A percentile compares a stretch with the other conserved stretches of the same genome.
Conservation (phyloP, 225 moss, liverwort and hornwort genomes). For the Takakia lepidozioides region DNA sequence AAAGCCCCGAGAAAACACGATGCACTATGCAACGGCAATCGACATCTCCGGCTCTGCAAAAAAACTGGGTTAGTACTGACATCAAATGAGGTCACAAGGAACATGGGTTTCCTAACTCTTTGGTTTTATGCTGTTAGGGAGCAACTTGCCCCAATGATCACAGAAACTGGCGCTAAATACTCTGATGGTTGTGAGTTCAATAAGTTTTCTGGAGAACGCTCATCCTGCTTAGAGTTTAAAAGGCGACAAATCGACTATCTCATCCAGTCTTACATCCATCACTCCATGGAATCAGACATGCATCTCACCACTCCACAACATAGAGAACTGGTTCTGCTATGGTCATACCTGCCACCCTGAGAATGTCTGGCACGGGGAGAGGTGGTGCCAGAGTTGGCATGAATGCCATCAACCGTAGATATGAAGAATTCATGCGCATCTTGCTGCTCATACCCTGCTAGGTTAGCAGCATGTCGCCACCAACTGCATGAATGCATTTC, state of each 20-base stretch:
- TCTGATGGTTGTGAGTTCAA: no score
- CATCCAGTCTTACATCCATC: no score
- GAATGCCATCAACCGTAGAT: conserved; percentile 88
- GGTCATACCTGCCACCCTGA: conserved; percentile 50
- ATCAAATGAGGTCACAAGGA: background rate
- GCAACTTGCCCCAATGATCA: no score
- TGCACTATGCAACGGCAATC: conserved; percentile 93
- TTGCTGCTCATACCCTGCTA: conserved; percentile 94
- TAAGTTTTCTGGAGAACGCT: no score
- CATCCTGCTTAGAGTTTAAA: no score
- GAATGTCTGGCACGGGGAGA: conserved; percentile 75
- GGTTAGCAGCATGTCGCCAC: conserved; percentile 94
- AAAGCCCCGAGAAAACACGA: conserved; percentile 85
- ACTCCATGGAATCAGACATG: no score
- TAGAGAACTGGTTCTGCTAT: no score
- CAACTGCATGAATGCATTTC: conserved; percentile 87
- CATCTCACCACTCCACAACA: no score
- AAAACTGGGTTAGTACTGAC: no score
- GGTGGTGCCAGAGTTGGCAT: conserved; percentile 83
- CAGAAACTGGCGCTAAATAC: no score
- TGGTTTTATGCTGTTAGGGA: no score
- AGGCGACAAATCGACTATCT: no score
- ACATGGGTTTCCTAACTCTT: background rate
- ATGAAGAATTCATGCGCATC: conserved; percentile 95
- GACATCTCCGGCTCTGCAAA: conserved; percentile 78